A percentile compares a stretch with the other conserved stretches of the same genome.
These are phyloP conservation scores for Boletus eberwhitei DNA, from an alignment of 768 basidiomycete genomes.

Conservation along the genomic window DNA sequence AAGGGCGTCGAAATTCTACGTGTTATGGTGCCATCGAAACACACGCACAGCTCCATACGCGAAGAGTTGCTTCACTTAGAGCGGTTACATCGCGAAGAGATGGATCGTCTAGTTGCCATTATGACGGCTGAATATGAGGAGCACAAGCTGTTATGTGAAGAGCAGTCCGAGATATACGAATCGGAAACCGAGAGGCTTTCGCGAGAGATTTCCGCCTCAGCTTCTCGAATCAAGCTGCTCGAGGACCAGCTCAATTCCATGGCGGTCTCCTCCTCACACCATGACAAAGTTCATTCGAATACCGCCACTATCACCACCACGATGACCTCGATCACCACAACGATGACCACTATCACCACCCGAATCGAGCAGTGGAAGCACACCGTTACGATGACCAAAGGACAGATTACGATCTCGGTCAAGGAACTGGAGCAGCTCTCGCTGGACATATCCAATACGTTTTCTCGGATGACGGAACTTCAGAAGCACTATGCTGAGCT, in stretches of 20 bases:
- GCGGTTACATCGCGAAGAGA: background rate
- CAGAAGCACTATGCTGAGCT: background rate
- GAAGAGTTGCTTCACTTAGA: background rate
- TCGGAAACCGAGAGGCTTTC: background rate
- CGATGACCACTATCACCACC: background rate
- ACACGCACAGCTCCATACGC: background rate
- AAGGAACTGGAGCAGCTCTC: slow-evolving; percentile 7
- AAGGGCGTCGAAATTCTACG: background rate
- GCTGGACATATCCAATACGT: background rate
- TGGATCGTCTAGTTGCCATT: background rate
- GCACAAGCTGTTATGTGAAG: background rate
- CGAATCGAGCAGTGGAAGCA: slow-evolving; percentile 1
- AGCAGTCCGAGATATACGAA: background rate
- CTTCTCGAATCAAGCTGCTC: background rate
- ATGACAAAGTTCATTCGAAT: background rate
- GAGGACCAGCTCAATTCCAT: background rate
- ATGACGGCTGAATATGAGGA: background rate
- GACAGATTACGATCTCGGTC: background rate
- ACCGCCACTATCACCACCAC: background rate
- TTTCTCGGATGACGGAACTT: background rate
- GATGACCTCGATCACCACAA: background rate
- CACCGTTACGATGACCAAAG: background rate
- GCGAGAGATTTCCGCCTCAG: background rate
- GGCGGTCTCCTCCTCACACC: too few relatives aligned
- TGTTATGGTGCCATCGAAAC: background rate